Evolutionary conservation across 2,329 filamentous ascomycete genomes (phyloP).

Genomic region (Eurotiales sp.): DNA sequence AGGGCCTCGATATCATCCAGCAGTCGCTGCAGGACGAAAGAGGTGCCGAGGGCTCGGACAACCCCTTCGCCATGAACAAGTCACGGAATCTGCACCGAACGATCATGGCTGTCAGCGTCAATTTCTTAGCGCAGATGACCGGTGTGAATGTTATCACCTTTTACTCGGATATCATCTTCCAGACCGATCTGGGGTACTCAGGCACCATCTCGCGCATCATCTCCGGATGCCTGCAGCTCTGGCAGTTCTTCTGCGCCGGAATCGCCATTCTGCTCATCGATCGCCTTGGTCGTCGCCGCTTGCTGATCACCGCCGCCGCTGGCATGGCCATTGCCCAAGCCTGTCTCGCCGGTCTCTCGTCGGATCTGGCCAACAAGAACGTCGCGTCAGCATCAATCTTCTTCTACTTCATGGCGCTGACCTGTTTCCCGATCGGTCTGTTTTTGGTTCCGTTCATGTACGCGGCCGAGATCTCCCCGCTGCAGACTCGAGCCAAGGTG

Average conservation of each 20-base stretch:
- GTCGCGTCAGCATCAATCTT: constrained; percentile 48
- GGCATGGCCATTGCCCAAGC: constrained; percentile 54
- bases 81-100: constrained; percentile 23
- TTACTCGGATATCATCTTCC: constrained; percentile 28
- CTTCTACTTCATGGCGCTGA: background rate
- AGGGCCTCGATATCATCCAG: background rate
- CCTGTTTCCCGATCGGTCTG: constrained; percentile 5
- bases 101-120: constrained; percentile 20
- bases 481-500: background rate
- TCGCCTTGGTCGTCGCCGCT: constrained; percentile 66
- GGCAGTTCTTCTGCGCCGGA: constrained; percentile 7
- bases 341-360: constrained; percentile 41
- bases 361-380: constrained; percentile 26
- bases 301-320: constrained; percentile 61
- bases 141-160: constrained; percentile 29
- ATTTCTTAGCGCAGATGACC: constrained; percentile 27
- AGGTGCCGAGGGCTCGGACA: constrained; percentile 15
- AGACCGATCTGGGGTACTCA: constrained; percentile 20
- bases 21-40: background rate
- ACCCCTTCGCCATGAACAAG: constrained; percentile 18
- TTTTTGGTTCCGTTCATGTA: constrained; percentile 12
- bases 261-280: constrained; percentile 68
- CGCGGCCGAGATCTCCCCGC: background rate
- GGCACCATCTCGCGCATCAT: constrained; percentile 20
- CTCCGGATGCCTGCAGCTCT: constrained; percentile 23